phyloP scores from a whole-genome alignment of 441 rosid genomes.

The Aquilaria agallochum region DNA sequence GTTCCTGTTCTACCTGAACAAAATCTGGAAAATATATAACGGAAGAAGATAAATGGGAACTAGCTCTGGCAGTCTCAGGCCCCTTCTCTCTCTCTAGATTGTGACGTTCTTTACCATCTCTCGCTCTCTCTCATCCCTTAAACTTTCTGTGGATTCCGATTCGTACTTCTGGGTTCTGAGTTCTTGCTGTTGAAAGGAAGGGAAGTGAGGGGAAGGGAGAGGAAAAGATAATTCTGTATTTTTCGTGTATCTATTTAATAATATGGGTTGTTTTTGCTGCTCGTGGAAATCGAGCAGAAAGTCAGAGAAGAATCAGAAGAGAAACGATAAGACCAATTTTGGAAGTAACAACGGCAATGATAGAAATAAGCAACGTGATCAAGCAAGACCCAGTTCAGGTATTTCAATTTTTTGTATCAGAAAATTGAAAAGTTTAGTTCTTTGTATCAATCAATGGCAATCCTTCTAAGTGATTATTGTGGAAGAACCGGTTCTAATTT shows the following conservation, averaged over 20 bases:
- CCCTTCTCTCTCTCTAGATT: too few species aligned
- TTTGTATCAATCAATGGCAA: too few species aligned
- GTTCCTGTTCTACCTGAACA: too few species aligned
- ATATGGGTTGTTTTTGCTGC: conserved; percentile 67
- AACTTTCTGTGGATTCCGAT: background rate
- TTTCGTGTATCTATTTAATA: conserved; percentile 1
- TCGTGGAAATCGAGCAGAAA: conserved; percentile 33
- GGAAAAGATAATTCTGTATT: conserved; percentile 1
- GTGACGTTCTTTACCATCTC: too few species aligned
- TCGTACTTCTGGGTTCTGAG: background rate
- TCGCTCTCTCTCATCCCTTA: too few species aligned
- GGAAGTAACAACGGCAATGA: conserved; percentile 4
- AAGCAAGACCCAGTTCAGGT: conserved; percentile 41
- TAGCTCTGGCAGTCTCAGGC: too few species aligned
- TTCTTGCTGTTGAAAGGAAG: background rate
- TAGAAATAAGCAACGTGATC: conserved; percentile 25
- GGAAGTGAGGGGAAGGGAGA: background rate
- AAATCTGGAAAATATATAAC: too few species aligned
- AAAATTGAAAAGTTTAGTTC: too few species aligned
- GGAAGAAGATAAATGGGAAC: too few species aligned
- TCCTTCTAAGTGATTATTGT: too few species aligned
- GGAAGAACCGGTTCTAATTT: too few species aligned
- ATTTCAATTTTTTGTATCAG: background rate
- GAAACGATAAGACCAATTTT: conserved; percentile 8
- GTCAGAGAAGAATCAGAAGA: conserved; percentile 22